Conservation (phyloP, 2,329 filamentous ascomycete genomes). For the Hyphodiscus sp. region DNA sequence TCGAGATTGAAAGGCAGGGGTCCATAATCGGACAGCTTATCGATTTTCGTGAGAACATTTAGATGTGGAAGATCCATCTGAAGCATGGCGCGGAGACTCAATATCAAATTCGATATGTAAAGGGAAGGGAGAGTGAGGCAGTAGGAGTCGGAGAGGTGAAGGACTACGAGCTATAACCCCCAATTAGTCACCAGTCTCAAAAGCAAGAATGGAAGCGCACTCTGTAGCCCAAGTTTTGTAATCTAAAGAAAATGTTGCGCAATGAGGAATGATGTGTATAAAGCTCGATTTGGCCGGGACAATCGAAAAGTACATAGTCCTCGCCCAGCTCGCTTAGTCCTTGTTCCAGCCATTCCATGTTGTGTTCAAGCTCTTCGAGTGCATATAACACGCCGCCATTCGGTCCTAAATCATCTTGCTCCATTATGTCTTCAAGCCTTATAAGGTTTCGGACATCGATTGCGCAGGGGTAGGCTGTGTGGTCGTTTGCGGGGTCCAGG, state of each 20-base stretch:
- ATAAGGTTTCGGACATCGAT: constrained; percentile 86
- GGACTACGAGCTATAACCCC: constrained; percentile 67
- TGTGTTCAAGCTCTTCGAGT: constrained; percentile 89
- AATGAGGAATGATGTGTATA: constrained; percentile 93
- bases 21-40: constrained; percentile 81
- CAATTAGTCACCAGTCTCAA: constrained; percentile 20
- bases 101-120: constrained; percentile 88
- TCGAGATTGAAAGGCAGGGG: constrained; percentile 91
- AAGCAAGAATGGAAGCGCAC: constrained; percentile 45
- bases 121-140: constrained; percentile 88
- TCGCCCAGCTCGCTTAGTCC: constrained; percentile 75
- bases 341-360: constrained; percentile 85
- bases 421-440: constrained; percentile 92
- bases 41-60: constrained; percentile 96
- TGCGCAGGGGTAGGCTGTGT: constrained; percentile 79
- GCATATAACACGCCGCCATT: constrained; percentile 93
- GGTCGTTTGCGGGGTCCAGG: constrained; percentile 93
- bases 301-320: constrained; percentile 93
- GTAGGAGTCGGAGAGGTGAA: constrained; percentile 92
- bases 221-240: constrained; percentile 88
- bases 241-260: constrained; percentile 81
- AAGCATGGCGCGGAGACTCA: constrained; percentile 92
- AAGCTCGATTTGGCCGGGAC: constrained; percentile 92
- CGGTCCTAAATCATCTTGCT: constrained; percentile 79
- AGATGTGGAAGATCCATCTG: constrained; percentile 96